These are phyloP conservation scores for Cetradonia linearis DNA, from an alignment of 495 filamentous ascomycete genomes.

Conservation along the genomic window DNA sequence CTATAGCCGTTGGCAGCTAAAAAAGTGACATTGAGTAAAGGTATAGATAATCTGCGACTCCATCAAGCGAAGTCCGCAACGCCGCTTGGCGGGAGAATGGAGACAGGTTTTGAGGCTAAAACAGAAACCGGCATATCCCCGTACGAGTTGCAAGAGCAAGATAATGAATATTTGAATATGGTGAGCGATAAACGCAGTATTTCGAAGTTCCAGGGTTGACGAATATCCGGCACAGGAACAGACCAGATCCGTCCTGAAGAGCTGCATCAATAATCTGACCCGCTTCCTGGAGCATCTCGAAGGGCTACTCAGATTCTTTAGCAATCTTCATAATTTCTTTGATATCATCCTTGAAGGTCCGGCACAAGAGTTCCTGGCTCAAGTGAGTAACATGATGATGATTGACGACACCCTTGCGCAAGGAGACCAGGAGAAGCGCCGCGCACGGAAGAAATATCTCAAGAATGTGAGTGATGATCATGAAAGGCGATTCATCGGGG, in stretches of 20 bases:
- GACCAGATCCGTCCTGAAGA: background rate
- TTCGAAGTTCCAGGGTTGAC: background rate
- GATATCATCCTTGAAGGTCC: background rate
- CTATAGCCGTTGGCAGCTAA: background rate
- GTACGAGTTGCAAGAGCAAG: background rate
- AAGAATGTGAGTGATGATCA: background rate
- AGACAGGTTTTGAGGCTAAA: background rate
- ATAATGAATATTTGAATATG: conserved; percentile 5
- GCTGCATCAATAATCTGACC: conserved; percentile 4
- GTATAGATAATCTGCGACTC: conserved; percentile 1
- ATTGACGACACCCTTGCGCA: background rate
- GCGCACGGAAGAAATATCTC: background rate
- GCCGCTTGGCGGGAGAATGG: background rate
- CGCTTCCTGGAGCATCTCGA: conserved; percentile 1
- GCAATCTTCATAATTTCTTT: background rate
- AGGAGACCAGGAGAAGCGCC: conserved; percentile 4
- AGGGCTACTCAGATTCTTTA: background rate
- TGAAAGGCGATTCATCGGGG: background rate
- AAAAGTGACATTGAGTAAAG: background rate
- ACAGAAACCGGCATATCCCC: background rate
- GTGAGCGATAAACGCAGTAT: background rate
- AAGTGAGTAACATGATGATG: background rate
- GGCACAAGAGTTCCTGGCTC: background rate
- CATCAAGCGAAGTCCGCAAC: background rate
- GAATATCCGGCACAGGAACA: background rate